A percentile compares a stretch with the other conserved stretches of the same genome.
Conservation (phyloP, 164 flowering plant species). For the Annona squamosa region DNA sequence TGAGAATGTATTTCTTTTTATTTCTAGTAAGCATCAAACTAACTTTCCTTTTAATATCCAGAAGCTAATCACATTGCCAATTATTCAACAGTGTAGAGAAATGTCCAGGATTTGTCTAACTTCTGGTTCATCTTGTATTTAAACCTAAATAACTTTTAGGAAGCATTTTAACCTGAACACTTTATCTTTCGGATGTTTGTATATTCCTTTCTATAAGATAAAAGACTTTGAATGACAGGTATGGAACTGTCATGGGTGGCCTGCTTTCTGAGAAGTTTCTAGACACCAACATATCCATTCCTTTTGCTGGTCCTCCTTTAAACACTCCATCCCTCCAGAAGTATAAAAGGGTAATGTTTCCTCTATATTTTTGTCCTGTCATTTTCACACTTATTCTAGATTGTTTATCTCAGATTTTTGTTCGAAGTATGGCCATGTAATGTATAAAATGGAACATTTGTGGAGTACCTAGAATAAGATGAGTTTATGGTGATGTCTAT, state of each 20-base stretch:
- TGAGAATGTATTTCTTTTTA: too few relatives aligned
- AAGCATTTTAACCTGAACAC: neutral
- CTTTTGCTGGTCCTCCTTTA: slow-evolving; percentile 86
- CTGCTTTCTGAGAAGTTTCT: slow-evolving; percentile 89
- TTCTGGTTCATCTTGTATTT: neutral
- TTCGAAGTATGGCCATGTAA: too few relatives aligned
- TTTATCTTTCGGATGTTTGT: neutral
- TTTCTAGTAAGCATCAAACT: too few relatives aligned
- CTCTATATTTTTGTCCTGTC: neutral
- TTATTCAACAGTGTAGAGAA: too few relatives aligned
- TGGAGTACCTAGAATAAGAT: too few relatives aligned
- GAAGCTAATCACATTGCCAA: too few relatives aligned
- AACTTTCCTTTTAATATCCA: too few relatives aligned
- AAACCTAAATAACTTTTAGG: neutral
- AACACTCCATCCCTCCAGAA: slow-evolving; percentile 97
- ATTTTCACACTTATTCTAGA: too few relatives aligned
- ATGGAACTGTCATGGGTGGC: slow-evolving; percentile 98
- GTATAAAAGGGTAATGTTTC: slow-evolving; percentile 71
- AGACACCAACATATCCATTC: slow-evolving; percentile 76
- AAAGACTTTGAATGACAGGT: slow-evolving; percentile 42
- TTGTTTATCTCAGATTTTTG: too few relatives aligned
- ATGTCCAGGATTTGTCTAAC: neutral
- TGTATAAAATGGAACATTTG: too few relatives aligned
- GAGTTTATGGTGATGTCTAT: too few relatives aligned
- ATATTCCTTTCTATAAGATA: neutral